phyloP scores from a whole-genome alignment of 352 stramenopile genomes.

The Globisporangium apiculatum region DNA sequence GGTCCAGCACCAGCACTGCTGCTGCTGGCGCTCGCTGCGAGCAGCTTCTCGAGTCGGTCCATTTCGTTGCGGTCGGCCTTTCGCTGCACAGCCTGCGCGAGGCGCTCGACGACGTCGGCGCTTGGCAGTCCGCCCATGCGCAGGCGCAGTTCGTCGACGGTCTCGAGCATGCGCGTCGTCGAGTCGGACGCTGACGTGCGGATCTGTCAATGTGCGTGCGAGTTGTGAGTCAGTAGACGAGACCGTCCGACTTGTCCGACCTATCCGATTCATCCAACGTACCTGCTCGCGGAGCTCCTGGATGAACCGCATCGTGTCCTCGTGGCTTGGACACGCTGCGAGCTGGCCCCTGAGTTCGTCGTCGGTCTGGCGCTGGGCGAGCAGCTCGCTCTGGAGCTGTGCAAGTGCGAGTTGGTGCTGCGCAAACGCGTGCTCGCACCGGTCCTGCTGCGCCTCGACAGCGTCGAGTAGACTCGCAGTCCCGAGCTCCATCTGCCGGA shows the following conservation, averaged over 20 bases:
- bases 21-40: slow-evolving; percentile 18
- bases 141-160: slow-evolving; percentile 38
- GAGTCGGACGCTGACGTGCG: slow-evolving; percentile 29
- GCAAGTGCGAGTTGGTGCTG: slow-evolving; percentile 36
- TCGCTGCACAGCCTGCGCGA: slow-evolving; percentile 30
- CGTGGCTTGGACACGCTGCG: slow-evolving; percentile 43
- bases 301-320: slow-evolving; percentile 51
- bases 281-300: slow-evolving; percentile 55
- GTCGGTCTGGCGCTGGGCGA: slow-evolving; percentile 36
- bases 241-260: background rate
- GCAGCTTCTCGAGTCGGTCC: slow-evolving; percentile 28
- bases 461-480: slow-evolving; percentile 48
- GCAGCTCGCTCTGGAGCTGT: slow-evolving; percentile 36
- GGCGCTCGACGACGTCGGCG: slow-evolving; percentile 34
- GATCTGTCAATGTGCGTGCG: slow-evolving; percentile 19
- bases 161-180: slow-evolving; percentile 33
- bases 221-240: background rate
- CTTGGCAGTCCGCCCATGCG: slow-evolving; percentile 42
- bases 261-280: background rate
- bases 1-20: background rate
- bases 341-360: slow-evolving; percentile 37
- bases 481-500: slow-evolving; percentile 55
- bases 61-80: slow-evolving; percentile 60
- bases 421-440: slow-evolving; percentile 28
- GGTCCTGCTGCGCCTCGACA: slow-evolving; percentile 45